Percentiles rank a stretch among this genome's conserved stretches.
Conservation (phyloP, 2,329 filamentous ascomycete species). For the Monosporascus ibericus region DNA sequence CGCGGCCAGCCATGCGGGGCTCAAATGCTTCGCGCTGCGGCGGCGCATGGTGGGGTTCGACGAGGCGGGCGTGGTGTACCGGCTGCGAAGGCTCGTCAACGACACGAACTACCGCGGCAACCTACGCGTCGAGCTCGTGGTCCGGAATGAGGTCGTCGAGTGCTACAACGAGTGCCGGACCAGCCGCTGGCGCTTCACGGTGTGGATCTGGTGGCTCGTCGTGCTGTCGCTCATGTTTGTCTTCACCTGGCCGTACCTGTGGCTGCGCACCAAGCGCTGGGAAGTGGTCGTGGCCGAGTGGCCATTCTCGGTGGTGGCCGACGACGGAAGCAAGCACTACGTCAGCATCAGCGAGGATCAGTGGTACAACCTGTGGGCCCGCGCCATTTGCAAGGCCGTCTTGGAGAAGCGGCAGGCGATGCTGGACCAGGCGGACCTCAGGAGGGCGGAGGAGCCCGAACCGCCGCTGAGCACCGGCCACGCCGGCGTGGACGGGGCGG, state of each 20-base stretch:
- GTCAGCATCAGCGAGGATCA: constrained; percentile 49
- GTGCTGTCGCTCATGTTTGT: constrained; percentile 63
- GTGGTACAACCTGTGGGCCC: constrained; percentile 59
- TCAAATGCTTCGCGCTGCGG: constrained; percentile 51
- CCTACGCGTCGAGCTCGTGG: constrained; percentile 53
- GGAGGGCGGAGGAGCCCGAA: constrained; percentile 33
- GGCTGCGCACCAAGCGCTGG: constrained; percentile 61
- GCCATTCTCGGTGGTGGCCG: constrained; percentile 40
- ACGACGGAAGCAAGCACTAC: constrained; percentile 37
- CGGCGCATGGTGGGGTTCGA: constrained; percentile 56
- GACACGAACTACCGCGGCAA: constrained; percentile 63
- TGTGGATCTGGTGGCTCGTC: constrained; percentile 60
- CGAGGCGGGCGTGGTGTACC: constrained; percentile 41
- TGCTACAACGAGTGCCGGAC: constrained; percentile 57
- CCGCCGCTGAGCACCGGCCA: constrained; percentile 33
- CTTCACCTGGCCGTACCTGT: constrained; percentile 65
- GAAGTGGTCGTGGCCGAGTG: constrained; percentile 58
- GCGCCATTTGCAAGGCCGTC: constrained; percentile 53
- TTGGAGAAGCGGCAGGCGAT: constrained; percentile 49
- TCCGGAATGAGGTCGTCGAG: constrained; percentile 49
- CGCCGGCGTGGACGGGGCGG: constrained; percentile 31
- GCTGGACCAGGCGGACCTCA: constrained; percentile 52
- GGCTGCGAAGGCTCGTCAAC: constrained; percentile 52
- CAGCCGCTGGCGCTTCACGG: constrained; percentile 59
- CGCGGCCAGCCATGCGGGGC: constrained; percentile 48